Base-by-base conservation (phyloP, 192 early-diverging fungal genomes). In the Funneliformis geosporum region DNA sequence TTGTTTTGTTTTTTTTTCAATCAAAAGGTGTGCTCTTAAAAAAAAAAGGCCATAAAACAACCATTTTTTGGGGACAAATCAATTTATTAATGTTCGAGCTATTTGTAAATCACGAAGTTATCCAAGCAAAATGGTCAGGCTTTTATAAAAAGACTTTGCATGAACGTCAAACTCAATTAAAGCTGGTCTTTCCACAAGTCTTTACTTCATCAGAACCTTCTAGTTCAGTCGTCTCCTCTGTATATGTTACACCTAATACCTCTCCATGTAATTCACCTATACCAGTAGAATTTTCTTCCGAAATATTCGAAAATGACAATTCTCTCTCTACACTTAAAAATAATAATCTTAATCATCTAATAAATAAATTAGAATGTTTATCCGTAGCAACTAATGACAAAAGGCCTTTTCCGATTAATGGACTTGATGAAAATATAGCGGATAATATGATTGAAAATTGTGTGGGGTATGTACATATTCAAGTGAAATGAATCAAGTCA, bases 401-500 rank as follows among this genome's bases (percentile, higher is more conserved):
- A 82, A 2, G 73, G 73, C 1, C 69, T 4, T 93, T 90, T 70
- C 92, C 92, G 2, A 83, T 94, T 21, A 76, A 85, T 74, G 89
- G 89, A 1, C 86, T 94, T 18, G 90, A 92, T 67, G 89, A 91
- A 66, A 74, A 89, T 55, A 86, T 91, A 33, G 93, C 93, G 10
- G 87, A 94, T 81, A 91, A 93, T 76, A 94, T 94, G 93, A 90
- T 94, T 42, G 93, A 94, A 81, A 93, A 93, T 82, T 92, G 91
- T 75, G 84, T 92, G 16, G 92, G 92, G 86, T 91, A 82, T 73
- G 66, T 62, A 28, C 21, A 23, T 42, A 11, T 82, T 25, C 1
- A 10, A 47, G 46, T 47, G 4, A 55, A 9, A 21, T 83, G 12
- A 38, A 70, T 79, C 1, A 39, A 39, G 38, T 44, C n/a, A 27